Conservation (phyloP, 2,329 filamentous ascomycete genomes). For the Aureobasidium sp. region DNA sequence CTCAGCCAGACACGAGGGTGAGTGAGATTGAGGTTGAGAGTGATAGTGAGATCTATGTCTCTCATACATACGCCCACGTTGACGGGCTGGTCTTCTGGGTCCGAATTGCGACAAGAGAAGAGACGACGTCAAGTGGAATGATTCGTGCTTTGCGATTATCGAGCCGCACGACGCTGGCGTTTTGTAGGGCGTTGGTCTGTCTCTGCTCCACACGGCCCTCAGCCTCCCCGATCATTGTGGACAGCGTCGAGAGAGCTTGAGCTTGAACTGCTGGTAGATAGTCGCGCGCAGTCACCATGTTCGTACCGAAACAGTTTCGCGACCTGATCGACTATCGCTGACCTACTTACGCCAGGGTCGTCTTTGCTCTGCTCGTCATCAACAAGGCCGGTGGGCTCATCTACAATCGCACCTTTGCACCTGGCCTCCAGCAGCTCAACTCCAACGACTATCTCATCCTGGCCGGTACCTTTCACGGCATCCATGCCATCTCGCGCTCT, state of each 20-base stretch:
- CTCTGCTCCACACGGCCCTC: neutral
- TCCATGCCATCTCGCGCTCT: slow-evolving; percentile 55
- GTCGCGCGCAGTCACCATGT: neutral
- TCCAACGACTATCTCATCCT: slow-evolving; percentile 97
- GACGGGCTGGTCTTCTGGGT: neutral
- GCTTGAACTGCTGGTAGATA: neutral
- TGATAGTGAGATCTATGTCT: neutral
- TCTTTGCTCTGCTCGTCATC: slow-evolving; percentile 93
- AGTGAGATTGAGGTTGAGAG: neutral
- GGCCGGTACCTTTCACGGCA: slow-evolving; percentile 89
- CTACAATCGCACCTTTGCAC: slow-evolving; percentile 90
- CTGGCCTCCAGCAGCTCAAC: slow-evolving; percentile 76
- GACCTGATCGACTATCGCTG: neutral
- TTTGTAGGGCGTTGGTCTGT: neutral
- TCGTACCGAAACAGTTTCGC: neutral
- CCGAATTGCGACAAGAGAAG: neutral
- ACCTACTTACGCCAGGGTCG: slow-evolving; percentile 54
- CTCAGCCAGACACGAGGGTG: neutral
- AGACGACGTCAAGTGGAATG: neutral
- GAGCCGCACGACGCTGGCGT: neutral
- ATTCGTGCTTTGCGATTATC: neutral
- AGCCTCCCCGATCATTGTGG: neutral
- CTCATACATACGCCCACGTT: neutral
- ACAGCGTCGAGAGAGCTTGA: neutral
- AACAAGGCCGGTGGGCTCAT: slow-evolving; percentile 97